Evolutionary conservation across 23 red algal genomes (phyloP), one percentile per base, ranked within the genome.

Genomic region (Agarophyton chilense): DNA sequence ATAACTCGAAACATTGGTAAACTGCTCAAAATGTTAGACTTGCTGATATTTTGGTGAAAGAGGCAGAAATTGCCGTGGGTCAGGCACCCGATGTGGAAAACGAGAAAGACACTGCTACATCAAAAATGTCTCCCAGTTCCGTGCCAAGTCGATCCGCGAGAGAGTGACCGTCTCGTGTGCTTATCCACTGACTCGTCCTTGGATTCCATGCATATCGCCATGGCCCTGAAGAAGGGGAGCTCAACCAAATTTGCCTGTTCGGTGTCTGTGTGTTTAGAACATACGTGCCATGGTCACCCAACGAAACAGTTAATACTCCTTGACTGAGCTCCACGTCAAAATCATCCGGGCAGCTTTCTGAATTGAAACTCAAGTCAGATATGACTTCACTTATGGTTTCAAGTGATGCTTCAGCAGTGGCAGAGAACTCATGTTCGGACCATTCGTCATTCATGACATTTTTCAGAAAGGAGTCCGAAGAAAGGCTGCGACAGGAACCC

Each of bases 161-260:
- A n/a, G 29, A 40, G 39, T 95, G 93, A 16, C 86, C 77, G 64
- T 95, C 93, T 47, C 93, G 54, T 0, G 93, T 84, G 51, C 78
- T 84, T 32, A 73, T 44, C 93, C 93, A 95, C 8, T 95, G 58
- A 52, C 39, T 77, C 24, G n/a, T 21, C 13, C 35, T 49, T 32
- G 67, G 67, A 50, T 91, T 78, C 88, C 83, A 98, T 55, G 35
- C 88, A 81, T 90, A 98, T 52, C 96, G 53, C 83, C 84, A 92
- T 16, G 96, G 96, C 16, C 96, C 96, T 54, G 87, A 93, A 9
- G 87, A 34, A 26, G 96, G 96, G 19, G 92, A 95, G 31, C 89
- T 94, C 17, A 98, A 19, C 96, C 96, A 98, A 32, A 98, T 95
- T 82, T 98, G 96, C 19, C 96, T 87, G 73, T 98, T 98, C 33